Conservation (phyloP, 2,329 filamentous ascomycete species). For the Phialophora macrospora region DNA sequence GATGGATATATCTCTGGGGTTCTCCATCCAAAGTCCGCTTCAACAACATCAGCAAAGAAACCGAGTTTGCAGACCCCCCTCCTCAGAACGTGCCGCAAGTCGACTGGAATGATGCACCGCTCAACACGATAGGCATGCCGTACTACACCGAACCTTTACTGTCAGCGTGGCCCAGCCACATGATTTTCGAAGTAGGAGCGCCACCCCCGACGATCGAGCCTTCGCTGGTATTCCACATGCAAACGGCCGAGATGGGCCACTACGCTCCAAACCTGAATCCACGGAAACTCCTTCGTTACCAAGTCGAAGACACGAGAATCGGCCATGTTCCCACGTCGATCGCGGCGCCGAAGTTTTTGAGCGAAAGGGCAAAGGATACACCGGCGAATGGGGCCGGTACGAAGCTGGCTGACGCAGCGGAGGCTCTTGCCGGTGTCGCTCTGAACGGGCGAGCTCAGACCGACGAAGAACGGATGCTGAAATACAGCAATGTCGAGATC, state of each 20-base stretch:
- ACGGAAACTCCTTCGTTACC: slow-evolving; percentile 74
- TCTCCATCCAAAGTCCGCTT: slow-evolving; percentile 85
- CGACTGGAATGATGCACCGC: slow-evolving; percentile 76
- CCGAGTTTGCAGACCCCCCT: slow-evolving; percentile 74
- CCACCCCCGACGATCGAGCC: slow-evolving; percentile 77
- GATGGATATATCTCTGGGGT: slow-evolving; percentile 83
- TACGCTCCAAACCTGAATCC: slow-evolving; percentile 72
- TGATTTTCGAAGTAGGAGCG: slow-evolving; percentile 82
- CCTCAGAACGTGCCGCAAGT: slow-evolving; percentile 64
- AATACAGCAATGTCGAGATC: slow-evolving; percentile 94
- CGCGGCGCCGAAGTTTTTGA: slow-evolving; percentile 87
- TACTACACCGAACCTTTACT: slow-evolving; percentile 87
- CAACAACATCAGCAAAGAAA: slow-evolving; percentile 76
- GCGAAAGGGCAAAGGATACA: slow-evolving; percentile 80
- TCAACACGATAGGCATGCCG: slow-evolving; percentile 87
- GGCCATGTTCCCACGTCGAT: slow-evolving; percentile 66
- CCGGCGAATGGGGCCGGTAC: slow-evolving; percentile 48
- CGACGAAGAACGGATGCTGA: slow-evolving; percentile 79
- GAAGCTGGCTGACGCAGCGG: slow-evolving; percentile 61
- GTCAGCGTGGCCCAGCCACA: slow-evolving; percentile 86
- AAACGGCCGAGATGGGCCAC: slow-evolving; percentile 73
- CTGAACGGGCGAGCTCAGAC: slow-evolving; percentile 66
- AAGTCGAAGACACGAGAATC: slow-evolving; percentile 76
- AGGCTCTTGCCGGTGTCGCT: slow-evolving; percentile 69
- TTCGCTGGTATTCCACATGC: slow-evolving; percentile 70